A percentile compares a stretch with the other conserved stretches of the same genome.
phyloP scores from a whole-genome alignment of 2,329 filamentous ascomycete genomes.

The Penicillium polonicum region DNA sequence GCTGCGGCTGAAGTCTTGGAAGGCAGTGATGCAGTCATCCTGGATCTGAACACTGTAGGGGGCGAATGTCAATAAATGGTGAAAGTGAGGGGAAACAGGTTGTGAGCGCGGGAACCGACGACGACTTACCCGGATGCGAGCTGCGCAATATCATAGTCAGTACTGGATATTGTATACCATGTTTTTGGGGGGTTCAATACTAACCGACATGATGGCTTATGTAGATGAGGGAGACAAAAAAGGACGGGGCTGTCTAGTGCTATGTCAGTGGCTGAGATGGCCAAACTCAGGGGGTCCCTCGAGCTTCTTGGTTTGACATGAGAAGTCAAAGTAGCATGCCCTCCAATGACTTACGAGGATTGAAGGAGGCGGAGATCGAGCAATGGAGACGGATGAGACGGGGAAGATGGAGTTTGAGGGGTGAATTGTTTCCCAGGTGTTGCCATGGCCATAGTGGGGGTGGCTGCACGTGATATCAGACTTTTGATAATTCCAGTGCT shows the following conservation, averaged over 20 bases:
- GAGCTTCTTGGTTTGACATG: not conserved
- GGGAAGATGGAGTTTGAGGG: conserved; percentile 35
- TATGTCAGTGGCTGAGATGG: conserved; percentile 30
- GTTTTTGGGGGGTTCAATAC: conserved; percentile 16
- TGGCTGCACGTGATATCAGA: conserved; percentile 25
- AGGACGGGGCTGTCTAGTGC: conserved; percentile 28
- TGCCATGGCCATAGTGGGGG: conserved; percentile 36
- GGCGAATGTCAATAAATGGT: conserved; percentile 22
- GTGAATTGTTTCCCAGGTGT: conserved; percentile 34
- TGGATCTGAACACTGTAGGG: conserved; percentile 45
- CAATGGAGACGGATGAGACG: conserved; percentile 20
- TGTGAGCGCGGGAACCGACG: conserved; percentile 1
- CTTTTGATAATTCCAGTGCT: conserved; percentile 19
- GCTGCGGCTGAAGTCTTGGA: conserved; percentile 50
- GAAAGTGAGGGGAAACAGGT: conserved; percentile 6
- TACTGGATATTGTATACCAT: not conserved
- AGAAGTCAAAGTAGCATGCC: not conserved
- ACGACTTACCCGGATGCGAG: conserved; percentile 38
- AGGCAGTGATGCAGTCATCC: conserved; percentile 48
- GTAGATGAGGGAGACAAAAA: conserved; percentile 22
- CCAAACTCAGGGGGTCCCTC: conserved; percentile 2
- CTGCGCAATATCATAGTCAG: conserved; percentile 23
- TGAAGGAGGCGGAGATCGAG: conserved; percentile 10
- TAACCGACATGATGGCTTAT: conserved; percentile 36
- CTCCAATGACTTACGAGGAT: conserved; percentile 10